phyloP scores from a whole-genome alignment of 805 yeast genomes.

The Metschnikowia lachancei region DNA sequence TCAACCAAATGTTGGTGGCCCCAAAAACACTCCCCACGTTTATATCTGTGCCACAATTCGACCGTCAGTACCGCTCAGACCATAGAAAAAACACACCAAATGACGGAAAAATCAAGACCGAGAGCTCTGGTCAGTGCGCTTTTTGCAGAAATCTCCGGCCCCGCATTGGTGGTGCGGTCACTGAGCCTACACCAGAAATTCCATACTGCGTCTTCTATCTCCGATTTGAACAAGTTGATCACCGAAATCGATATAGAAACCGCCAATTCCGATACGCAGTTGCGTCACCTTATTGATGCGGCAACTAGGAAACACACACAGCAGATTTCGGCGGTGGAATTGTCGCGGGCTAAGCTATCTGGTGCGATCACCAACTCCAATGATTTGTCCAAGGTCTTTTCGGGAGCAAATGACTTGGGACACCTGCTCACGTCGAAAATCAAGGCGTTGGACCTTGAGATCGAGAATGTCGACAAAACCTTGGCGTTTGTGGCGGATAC shows the following conservation, averaged over 20 bases:
- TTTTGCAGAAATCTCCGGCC: constrained; percentile 13
- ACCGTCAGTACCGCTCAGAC: not conserved
- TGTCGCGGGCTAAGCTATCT: constrained; percentile 61
- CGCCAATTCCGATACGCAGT: constrained; percentile 25
- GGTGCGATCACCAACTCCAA: constrained; percentile 57
- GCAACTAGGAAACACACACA: constrained; percentile 34
- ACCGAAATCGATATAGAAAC: constrained; percentile 29
- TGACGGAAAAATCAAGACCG: not conserved
- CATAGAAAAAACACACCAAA: not conserved
- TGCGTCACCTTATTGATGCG: constrained; percentile 24
- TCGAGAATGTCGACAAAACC: constrained; percentile 59
- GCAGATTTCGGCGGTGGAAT: constrained; percentile 50
- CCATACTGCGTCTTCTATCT: constrained; percentile 25
- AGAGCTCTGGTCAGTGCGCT: constrained; percentile 11
- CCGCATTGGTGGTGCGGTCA: constrained; percentile 10
- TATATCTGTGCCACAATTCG: not conserved
- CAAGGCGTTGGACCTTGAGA: constrained; percentile 66
- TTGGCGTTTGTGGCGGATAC: constrained; percentile 63
- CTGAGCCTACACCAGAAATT: constrained; percentile 14
- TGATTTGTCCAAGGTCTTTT: constrained; percentile 50
- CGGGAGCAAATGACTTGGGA: constrained; percentile 64
- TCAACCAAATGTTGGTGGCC: too few species aligned
- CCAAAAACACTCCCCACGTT: too few species aligned
- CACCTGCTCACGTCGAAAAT: constrained; percentile 66
- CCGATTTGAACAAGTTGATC: constrained; percentile 29